Base-by-base conservation (phyloP, 352 stramenopile genomes). In the Globisporangium irregulare region DNA sequence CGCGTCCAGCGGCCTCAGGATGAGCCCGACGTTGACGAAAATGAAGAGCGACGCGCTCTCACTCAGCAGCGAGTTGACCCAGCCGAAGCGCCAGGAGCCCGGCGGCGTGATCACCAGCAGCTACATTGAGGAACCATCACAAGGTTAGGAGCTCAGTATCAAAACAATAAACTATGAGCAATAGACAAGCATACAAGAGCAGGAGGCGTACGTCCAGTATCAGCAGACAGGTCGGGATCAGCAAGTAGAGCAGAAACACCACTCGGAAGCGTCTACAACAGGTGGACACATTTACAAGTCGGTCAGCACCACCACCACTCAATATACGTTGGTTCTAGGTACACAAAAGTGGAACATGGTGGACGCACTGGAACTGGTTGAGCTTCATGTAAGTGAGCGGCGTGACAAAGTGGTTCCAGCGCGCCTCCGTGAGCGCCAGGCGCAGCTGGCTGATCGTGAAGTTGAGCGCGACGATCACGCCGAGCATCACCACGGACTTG, bases 351-450 rank as follows among this genome's bases (percentile, higher is more conserved):
- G 29, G 12, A 43, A 4, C 3, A 48, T 48, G 38, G 14, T 15
- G 32, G 32, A 73, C 77, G 24, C 64, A 89, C 81, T 82, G 73
- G 53, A 89, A 89, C 64, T 90, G 81, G n/a, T 84, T 79, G 53
- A 92, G 79, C 61, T 88, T 89, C 75, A 88, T 89, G 67, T 90
- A 89, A 22, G 77, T 83, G 25, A 89, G 67, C 18, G 84, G 80
- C 0, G 81, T 87, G 34, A 85, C 74, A 62, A 75, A 76, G 59
- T 79, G 79, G 62, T 88, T 81, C 84, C 84, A 92, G 20, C 81
- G 75, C 27, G 75, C 73, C 59, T 85, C 81, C 12, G 79, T 80
- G 18, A 87, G 62, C 22, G 74, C 67, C 24, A 79, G 62, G 2
- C 78, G 77, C 29, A 92, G 65, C 51, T 88, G 81, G 15, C 73